Percentiles rank a stretch among this genome's conserved stretches.
These are phyloP conservation scores for Peniophora sp. DNA, from an alignment of 1,284 basidiomycete genomes.

Conservation along the genomic window DNA sequence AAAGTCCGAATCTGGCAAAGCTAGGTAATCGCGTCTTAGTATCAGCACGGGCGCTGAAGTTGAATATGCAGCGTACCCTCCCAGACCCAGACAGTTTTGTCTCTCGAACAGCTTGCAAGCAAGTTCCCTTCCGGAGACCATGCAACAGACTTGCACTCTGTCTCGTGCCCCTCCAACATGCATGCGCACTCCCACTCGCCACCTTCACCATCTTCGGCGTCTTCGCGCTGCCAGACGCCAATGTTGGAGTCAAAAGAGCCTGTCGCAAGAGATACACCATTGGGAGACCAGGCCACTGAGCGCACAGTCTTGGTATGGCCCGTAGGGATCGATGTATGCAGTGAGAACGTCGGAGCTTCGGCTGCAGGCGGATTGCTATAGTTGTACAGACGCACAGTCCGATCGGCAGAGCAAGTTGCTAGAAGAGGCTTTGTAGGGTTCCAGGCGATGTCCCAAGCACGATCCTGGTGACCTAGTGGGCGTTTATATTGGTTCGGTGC, in stretches of 20 bases:
- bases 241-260: slow-evolving; percentile 95
- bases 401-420: slow-evolving; percentile 93
- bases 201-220: slow-evolving; percentile 29
- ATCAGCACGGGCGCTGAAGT: slow-evolving; percentile 1
- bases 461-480: slow-evolving; percentile 68
- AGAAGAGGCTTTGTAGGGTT: slow-evolving; percentile 79
- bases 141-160: slow-evolving; percentile 92
- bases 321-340: slow-evolving; percentile 63
- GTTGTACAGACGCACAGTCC: slow-evolving; percentile 79
- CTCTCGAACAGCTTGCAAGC: slow-evolving; percentile 88
- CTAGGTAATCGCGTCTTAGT: slow-evolving; percentile 28
- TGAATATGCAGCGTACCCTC: slow-evolving; percentile 56
- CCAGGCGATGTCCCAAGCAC: slow-evolving; percentile 89
- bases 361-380: slow-evolving; percentile 38
- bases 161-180: slow-evolving; percentile 93
- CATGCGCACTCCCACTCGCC: slow-evolving; percentile 84
- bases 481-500: neutral
- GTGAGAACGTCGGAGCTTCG: slow-evolving; percentile 37
- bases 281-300: slow-evolving; percentile 84
- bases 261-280: slow-evolving; percentile 84
- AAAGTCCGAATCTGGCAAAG: slow-evolving; percentile 88
- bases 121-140: slow-evolving; percentile 78
- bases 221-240: slow-evolving; percentile 81
- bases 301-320: slow-evolving; percentile 92
- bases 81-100: slow-evolving; percentile 99